These are phyloP conservation scores for Parietaria judaica DNA, from an alignment of 306 rosid genomes.

Conservation along the genomic window DNA sequence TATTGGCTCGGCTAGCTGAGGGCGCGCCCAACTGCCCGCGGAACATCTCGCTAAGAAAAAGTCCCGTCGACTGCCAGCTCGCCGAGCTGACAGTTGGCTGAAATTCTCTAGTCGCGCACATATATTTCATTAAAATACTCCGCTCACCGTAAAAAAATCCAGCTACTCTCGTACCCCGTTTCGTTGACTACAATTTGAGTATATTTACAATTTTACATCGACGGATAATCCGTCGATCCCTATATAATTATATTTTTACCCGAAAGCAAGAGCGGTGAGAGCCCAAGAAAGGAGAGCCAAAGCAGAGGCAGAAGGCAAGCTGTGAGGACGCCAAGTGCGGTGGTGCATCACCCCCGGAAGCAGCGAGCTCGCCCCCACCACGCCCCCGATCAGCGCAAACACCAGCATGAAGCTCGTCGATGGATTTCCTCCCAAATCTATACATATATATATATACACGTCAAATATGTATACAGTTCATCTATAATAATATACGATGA, in stretches of 20 bases:
- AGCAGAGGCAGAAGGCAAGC: slow-evolving; percentile 23
- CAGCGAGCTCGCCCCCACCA: slow-evolving; percentile 26
- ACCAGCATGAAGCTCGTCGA: slow-evolving; percentile 33
- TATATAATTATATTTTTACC: slow-evolving; percentile 9
- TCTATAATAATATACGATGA: not conserved
- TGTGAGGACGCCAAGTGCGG: slow-evolving; percentile 27
- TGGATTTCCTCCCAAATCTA: slow-evolving; percentile 40
- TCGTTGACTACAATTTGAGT: no score
- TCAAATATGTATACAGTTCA: not conserved
- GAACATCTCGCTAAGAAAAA: no score
- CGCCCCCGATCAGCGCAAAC: slow-evolving; percentile 28
- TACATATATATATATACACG: not conserved
- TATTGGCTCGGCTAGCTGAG: no score
- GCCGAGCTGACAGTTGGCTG: no score
- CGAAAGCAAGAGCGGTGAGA: slow-evolving; percentile 28
- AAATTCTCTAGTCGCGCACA: no score
- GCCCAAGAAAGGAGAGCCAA: slow-evolving; percentile 25
- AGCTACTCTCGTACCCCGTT: no score
- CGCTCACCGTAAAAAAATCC: no score
- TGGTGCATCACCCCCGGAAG: slow-evolving; percentile 26
- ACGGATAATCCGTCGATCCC: no score
- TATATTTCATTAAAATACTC: no score
- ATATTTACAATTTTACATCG: no score
- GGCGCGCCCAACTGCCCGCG: no score
- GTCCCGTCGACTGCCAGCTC: no score